phyloP scores from a whole-genome alignment of 73 alveolate genomes.

The Paramecium bursaria region DNA sequence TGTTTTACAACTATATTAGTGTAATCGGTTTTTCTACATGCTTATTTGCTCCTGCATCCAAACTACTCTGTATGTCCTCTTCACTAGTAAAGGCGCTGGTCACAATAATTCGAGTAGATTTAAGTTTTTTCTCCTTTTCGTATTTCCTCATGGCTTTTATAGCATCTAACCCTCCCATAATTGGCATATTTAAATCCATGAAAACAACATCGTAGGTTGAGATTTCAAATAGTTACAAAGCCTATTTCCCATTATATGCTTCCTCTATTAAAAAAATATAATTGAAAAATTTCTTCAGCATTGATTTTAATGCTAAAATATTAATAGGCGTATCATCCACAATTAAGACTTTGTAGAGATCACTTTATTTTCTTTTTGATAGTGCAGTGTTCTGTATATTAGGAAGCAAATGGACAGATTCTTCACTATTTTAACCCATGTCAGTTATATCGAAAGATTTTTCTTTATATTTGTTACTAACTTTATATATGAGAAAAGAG shows the following conservation, averaged over 20 bases:
- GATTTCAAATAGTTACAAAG: conserved; percentile 5
- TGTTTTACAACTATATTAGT: not conserved
- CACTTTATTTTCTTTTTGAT: too few species aligned
- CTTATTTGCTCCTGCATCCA: conserved; percentile 25
- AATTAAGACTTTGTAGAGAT: too few species aligned
- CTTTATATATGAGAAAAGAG: too few species aligned
- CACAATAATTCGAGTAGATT: not conserved
- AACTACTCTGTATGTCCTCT: not conserved
- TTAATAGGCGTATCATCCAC: conserved; percentile 18
- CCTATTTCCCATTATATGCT: conserved; percentile 36
- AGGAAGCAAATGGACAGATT: too few species aligned
- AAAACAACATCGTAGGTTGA: conserved; percentile 10
- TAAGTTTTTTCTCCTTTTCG: not conserved
- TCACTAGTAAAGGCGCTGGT: not conserved
- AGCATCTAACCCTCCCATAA: conserved; percentile 29
- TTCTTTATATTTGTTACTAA: too few species aligned
- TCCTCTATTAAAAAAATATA: conserved; percentile 10
- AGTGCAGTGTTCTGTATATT: too few species aligned
- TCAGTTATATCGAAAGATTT: too few species aligned
- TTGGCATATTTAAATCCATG: conserved; percentile 44
- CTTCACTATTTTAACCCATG: too few species aligned
- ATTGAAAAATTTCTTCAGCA: not conserved
- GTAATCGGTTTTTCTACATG: conserved; percentile 34
- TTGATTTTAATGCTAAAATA: conserved; percentile 5
- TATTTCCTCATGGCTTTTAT: not conserved